Conservation (phyloP, 108 stramenopile species). For the Nannochloropsis oceanica region DNA sequence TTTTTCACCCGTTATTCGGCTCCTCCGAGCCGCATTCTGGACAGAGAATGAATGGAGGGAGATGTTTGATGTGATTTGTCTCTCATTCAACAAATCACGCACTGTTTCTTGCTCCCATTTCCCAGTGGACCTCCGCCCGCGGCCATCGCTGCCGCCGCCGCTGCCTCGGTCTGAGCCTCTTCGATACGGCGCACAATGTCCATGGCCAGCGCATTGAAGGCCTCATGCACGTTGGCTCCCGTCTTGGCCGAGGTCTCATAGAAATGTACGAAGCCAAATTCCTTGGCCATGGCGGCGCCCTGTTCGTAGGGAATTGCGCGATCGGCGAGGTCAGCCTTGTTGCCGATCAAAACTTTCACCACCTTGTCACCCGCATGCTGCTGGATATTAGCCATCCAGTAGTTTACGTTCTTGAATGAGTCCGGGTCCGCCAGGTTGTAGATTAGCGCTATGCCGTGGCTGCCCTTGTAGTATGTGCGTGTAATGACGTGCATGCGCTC, state of each 20-base stretch:
- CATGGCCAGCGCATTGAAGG: conserved; percentile 64
- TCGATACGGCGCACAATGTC: conserved; percentile 12
- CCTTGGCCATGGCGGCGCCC: conserved; percentile 46
- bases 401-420: conserved; percentile 37
- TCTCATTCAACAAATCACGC: background rate
- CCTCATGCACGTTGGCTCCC: conserved; percentile 71
- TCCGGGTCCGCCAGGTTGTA: conserved; percentile 41
- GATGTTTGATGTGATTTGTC: no score
- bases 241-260: conserved; percentile 93
- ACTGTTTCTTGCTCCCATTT: background rate
- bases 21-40: no score
- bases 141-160: background rate
- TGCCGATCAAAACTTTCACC: conserved; percentile 31
- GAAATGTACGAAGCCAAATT: conserved; percentile 35
- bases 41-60: no score
- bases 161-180: background rate
- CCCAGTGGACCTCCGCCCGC: background rate
- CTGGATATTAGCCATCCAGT: conserved; percentile 44
- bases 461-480: conserved; percentile 35
- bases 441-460: conserved; percentile 37
- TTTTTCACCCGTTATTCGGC: no score
- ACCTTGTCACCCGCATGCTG: conserved; percentile 27
- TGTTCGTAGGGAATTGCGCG: conserved; percentile 30
- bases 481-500: conserved; percentile 42
- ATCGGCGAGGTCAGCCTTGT: conserved; percentile 39